Evolutionary conservation across 176 grass and related monocot genomes (phyloP), one percentile per base, ranked within the genome.

Genomic region (Chloris gayana): DNA sequence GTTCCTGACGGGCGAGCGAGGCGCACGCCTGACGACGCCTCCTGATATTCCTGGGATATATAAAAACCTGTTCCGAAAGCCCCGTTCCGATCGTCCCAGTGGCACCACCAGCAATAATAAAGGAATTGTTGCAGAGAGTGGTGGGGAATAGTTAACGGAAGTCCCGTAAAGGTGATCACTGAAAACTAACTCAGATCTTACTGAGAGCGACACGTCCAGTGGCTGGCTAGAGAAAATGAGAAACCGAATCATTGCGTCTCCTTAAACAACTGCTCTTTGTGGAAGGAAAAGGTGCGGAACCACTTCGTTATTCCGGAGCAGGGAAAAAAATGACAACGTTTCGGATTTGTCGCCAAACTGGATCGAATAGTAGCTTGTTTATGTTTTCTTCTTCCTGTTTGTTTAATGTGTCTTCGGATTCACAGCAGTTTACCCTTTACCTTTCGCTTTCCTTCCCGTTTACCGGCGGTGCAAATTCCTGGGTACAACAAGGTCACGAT

Each of bases 161-260:
- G 78, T 85, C 83, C 38, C 81, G 84, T 70, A 91, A 89, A 87
- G 87, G 84, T 72, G 79, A 85, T 87, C 84, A 77, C 76, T 74
- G 69, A 87, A 82, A 87, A 89, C 62, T 85, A 89, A 83, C 83
- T 69, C 44, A 45, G 80, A 91, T 94, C 87, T 83, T 58, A 34
- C 62, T 63, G 92, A 94, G 70, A 85, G 84, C 84, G 76, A 91
- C 35, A 5, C 84, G 57, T 37, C 9, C 63, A 0, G 3, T 0
- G 29, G 35, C 35, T 5, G 41, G 73, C 78, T 29, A 64, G 34
- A 37, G 77, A 56, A 18, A 63, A 69, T 51, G 76, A 32, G 14
- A n/a, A n/a, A n/a, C n/a, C n/a, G n/a, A n/a, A n/a, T 49, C 29
- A 33, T 79, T 67, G 64, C 42, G 62, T 14, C 26, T 14, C 15